These are phyloP conservation scores for Hypsizygus marmoreus DNA, from an alignment of 768 basidiomycete genomes.

Conservation along the genomic window DNA sequence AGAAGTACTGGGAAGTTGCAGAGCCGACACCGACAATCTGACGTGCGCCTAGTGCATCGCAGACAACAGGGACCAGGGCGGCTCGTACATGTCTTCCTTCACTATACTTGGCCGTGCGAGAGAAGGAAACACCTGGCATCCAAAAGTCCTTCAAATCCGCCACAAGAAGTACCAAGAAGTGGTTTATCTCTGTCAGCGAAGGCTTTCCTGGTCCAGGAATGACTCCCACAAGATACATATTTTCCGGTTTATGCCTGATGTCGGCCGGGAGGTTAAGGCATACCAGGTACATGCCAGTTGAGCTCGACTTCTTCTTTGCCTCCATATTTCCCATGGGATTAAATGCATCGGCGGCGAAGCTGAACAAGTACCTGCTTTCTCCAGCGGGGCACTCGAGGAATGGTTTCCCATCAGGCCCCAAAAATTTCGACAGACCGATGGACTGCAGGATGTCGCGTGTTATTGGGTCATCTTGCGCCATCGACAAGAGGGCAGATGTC, in stretches of 20 bases:
- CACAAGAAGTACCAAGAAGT: conserved; percentile 32
- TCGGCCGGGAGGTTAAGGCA: conserved; percentile 31
- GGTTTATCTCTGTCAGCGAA: conserved; percentile 27
- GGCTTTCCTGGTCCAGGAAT: conserved; percentile 38
- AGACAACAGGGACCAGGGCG: conserved; percentile 28
- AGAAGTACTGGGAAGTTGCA: conserved; percentile 13
- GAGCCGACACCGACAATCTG: conserved; percentile 1
- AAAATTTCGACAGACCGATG: conserved; percentile 13
- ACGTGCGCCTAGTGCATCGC: conserved; percentile 28
- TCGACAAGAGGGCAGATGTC: background rate
- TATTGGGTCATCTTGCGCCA: background rate
- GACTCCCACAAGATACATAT: conserved; percentile 33
- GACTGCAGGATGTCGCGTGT: conserved; percentile 22
- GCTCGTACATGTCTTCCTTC: conserved; percentile 22
- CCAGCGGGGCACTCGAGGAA: conserved; percentile 11
- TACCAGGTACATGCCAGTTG: conserved; percentile 12
- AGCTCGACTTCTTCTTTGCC: conserved; percentile 18
- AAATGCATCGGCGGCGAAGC: conserved; percentile 26
- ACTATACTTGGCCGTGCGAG: conserved; percentile 12
- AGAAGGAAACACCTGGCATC: conserved; percentile 22
- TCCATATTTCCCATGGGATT: conserved; percentile 26
- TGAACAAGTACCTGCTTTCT: conserved; percentile 22
- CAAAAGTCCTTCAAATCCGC: conserved; percentile 31
- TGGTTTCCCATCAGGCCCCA: conserved; percentile 17
- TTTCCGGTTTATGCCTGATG: conserved; percentile 23